phyloP scores from a whole-genome alignment of 371 early-diverging fungal genomes.

The Lichtheimia ramosa region DNA sequence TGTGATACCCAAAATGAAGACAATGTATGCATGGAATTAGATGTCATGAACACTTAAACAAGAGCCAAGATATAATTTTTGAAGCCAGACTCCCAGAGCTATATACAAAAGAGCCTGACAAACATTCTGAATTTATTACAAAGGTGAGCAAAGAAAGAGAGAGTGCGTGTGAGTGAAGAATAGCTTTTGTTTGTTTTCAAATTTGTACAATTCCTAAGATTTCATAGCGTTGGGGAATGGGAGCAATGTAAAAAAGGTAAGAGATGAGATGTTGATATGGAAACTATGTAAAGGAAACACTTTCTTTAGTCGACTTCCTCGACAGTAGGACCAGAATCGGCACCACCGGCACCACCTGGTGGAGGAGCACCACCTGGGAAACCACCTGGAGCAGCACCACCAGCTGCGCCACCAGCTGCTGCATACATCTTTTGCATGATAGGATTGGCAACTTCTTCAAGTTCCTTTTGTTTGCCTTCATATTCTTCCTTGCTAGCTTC shows the following conservation, averaged over 20 bases:
- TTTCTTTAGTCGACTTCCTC: slow-evolving; percentile 75
- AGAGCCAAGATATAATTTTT: background rate
- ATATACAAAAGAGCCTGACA: no score
- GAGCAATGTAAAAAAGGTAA: background rate
- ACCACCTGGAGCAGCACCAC: slow-evolving; percentile 65
- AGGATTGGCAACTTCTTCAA: slow-evolving; percentile 87
- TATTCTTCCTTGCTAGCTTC: slow-evolving; percentile 92
- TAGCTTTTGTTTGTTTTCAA: background rate
- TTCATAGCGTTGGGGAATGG: background rate
- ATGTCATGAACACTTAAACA: no score
- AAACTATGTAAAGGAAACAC: background rate
- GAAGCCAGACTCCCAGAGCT: no score
- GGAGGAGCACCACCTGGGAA: slow-evolving; percentile 67
- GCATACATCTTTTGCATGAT: slow-evolving; percentile 65
- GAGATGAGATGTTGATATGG: no score
- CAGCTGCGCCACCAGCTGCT: slow-evolving; percentile 83
- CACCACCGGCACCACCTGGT: slow-evolving; percentile 71
- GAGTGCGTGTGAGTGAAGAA: background rate
- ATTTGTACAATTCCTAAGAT: background rate
- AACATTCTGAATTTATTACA: background rate
- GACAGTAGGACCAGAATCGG: slow-evolving; percentile 70
- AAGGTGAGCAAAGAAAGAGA: background rate
- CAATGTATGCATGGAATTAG: no score
- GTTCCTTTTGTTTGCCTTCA: slow-evolving; percentile 84
- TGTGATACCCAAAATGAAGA: no score